These are phyloP conservation scores for Myxozyma udenii DNA, from an alignment of 805 yeast genomes.

Conservation along the genomic window DNA sequence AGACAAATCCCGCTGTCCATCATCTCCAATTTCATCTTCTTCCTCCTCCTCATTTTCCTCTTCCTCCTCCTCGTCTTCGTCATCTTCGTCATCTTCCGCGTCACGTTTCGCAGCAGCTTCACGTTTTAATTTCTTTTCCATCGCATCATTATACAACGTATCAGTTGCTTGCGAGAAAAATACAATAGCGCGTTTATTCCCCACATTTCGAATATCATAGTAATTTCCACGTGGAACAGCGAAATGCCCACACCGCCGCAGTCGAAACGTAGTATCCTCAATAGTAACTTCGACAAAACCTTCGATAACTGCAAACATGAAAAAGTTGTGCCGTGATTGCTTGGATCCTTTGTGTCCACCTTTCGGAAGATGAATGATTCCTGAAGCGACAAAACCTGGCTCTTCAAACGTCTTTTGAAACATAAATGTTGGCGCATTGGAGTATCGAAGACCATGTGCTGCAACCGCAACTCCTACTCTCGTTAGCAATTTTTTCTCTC, in stretches of 20 bases:
- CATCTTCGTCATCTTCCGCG: background rate
- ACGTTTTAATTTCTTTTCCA: background rate
- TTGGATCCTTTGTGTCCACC: constrained; percentile 59
- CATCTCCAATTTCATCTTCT: background rate
- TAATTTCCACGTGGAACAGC: constrained; percentile 60
- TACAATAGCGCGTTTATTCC: constrained; percentile 58
- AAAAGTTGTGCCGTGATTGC: constrained; percentile 62
- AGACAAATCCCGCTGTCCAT: background rate
- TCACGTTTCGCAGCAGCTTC: background rate
- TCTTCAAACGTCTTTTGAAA: constrained; percentile 31
- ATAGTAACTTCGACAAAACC: constrained; percentile 71
- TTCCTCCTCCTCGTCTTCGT: background rate
- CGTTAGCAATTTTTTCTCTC: background rate
- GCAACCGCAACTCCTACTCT: constrained; percentile 24
- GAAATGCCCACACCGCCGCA: constrained; percentile 70
- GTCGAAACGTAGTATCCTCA: constrained; percentile 56
- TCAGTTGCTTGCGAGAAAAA: constrained; percentile 69
- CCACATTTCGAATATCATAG: constrained; percentile 39
- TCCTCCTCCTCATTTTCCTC: constrained; percentile 2
- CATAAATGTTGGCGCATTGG: constrained; percentile 14
- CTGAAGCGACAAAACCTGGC: constrained; percentile 58
- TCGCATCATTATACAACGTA: constrained; percentile 28
- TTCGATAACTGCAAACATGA: constrained; percentile 68
- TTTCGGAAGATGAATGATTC: constrained; percentile 63
- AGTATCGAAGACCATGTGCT: constrained; percentile 20